Evolutionary conservation across 2,329 filamentous ascomycete species (phyloP), one percentile per base, ranked within the genome.

Genomic region (Microdochium nivale): DNA sequence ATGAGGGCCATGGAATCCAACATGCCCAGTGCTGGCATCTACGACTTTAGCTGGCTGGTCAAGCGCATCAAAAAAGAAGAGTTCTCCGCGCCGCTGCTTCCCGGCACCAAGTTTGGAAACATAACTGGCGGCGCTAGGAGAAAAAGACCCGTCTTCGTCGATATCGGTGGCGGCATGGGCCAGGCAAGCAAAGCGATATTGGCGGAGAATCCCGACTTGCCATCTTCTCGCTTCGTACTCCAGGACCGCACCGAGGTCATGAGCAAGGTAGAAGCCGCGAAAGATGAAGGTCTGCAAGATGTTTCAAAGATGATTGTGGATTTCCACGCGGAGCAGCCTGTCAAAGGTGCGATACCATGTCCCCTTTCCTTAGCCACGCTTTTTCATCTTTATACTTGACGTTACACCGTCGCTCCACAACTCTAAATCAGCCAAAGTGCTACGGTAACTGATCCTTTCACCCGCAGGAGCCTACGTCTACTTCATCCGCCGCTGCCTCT

Each of bases 401-500:
- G 16, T 16, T 33, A 33, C 32, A 33, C 32, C 32, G 9, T 9
- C 9, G 16, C n/a, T n/a, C n/a, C n/a, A n/a, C n/a, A n/a, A n/a
- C n/a, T n/a, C n/a, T n/a, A n/a, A n/a, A n/a, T n/a, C n/a, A n/a
- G n/a, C n/a, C n/a, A n/a, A n/a, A n/a, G n/a, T n/a, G n/a, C n/a
- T n/a, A n/a, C n/a, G n/a, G n/a, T n/a, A n/a, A n/a, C n/a, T n/a
- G n/a, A n/a, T n/a, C n/a, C n/a, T n/a, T n/a, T 35, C 24, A 16
- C 33, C 47, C 23, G 2, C 23, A 69, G 67, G 63, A 3, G 68
- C 69, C 16, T 52, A 65, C 24, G 55, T 68, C 13, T 71, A 71
- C 56, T 66, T 61, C 57, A 66, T 67, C 51, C 62, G 61, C 49
- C 63, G 65, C 7, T 66, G 65, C 44, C 61, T 72, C 1, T 69